Base-by-base conservation (phyloP, 441 rosid genomes). In the Aleurites moluccanus region DNA sequence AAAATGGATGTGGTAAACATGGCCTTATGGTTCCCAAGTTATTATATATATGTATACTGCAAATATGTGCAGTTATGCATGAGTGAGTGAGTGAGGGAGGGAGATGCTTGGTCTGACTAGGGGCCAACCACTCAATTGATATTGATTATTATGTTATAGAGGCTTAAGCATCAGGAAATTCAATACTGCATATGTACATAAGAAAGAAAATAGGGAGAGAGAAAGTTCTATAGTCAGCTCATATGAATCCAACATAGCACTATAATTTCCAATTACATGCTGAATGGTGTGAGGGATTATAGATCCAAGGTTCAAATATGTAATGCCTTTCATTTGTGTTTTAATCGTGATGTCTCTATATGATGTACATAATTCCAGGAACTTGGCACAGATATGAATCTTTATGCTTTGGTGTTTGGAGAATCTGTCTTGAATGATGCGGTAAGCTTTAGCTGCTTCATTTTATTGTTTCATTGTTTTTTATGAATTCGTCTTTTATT, bases 371-470 rank as follows among this genome's bases (percentile, higher is more conserved):
- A 79, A 79, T 80, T 88, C 80, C 85, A 93, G 99, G 99, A 96
- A 86, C 94, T 96, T 80, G 99, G 99, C 81, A 92, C 96, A 52
- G 98, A 96, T 83, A 84, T 71, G 73, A 96, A 96, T 85, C 92
- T 93, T 67, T 96, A 96, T 86, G 98, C 99, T 42, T 81, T 96
- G 86, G 99, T 96, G 74, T 96, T 96, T 79, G 99, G 99, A 69
- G 99, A 96, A 88, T 96, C 98, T 10, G 99, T 96, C 80, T 86
- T 96, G 79, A 96, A 96, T 84, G 99, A 96, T 75, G 99, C 99
- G 11, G 98, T 96, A 83, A 88, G 97, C 83, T 77, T 69, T 75
- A 73, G 68, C 63, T 83, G 35, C 67, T 63, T 45, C 42, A 60
- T 73, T 28, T 67, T n/a, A n/a, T n/a, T n/a, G n/a, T n/a, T n/a